Percentiles rank a stretch among this genome's conserved stretches.
These are phyloP conservation scores for Nigrospora osmanthi DNA, from an alignment of 2,329 filamentous ascomycete genomes.

Conservation along the genomic window DNA sequence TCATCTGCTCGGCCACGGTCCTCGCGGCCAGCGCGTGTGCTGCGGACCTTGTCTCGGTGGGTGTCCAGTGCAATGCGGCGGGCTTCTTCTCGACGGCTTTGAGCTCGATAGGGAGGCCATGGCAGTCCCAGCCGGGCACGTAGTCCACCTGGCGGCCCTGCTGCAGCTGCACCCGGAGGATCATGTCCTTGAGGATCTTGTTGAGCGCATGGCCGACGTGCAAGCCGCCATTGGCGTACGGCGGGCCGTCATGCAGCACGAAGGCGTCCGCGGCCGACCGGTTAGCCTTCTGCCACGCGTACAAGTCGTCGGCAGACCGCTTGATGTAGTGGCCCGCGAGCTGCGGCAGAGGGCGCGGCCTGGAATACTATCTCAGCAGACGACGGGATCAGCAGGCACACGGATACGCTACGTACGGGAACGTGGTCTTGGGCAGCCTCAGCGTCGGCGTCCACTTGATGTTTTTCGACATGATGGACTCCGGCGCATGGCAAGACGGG, in stretches of 20 bases:
- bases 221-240: constrained; percentile 88
- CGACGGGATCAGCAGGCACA: constrained; percentile 9
- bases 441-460: constrained; percentile 63
- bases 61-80: constrained; percentile 31
- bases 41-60: constrained; percentile 53
- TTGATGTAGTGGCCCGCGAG: constrained; percentile 54
- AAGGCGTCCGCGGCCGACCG: constrained; percentile 55
- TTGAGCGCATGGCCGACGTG: constrained; percentile 95
- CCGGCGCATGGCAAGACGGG: constrained; percentile 2
- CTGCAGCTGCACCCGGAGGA: constrained; percentile 72
- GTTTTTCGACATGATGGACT: constrained; percentile 5
- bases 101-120: constrained; percentile 93
- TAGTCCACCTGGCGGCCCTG: constrained; percentile 72
- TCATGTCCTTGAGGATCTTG: constrained; percentile 94
- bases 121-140: constrained; percentile 94
- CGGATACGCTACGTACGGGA: constrained; percentile 46
- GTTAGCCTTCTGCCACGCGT: constrained; percentile 69
- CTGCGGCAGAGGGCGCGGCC: constrained; percentile 42
- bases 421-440: constrained; percentile 66
- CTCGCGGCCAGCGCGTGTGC: constrained; percentile 59
- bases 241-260: constrained; percentile 87
- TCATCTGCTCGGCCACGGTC: constrained; percentile 67
- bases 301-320: constrained; percentile 79
- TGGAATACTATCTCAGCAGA: constrained; percentile 14
- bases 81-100: constrained; percentile 65